phyloP scores from a whole-genome alignment of 2,329 filamentous ascomycete genomes.

The Zalaria sp. region DNA sequence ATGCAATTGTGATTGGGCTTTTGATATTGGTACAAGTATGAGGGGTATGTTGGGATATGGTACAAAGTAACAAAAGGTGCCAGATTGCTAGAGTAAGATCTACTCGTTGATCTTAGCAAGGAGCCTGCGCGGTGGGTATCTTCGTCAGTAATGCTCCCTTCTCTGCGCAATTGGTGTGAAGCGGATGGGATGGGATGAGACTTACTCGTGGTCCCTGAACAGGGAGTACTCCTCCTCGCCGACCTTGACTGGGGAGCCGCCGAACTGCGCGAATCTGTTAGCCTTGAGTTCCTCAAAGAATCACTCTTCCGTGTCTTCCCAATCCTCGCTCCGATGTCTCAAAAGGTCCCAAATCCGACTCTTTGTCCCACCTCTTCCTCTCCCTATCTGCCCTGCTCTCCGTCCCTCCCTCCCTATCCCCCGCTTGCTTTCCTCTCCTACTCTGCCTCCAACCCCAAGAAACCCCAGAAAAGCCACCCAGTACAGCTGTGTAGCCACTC shows the following conservation, averaged over 20 bases:
- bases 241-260: constrained; percentile 90
- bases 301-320: too few relatives aligned
- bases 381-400: not conserved
- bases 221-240: constrained; percentile 93
- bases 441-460: not conserved
- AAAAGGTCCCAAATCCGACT: too few relatives aligned
- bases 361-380: too few relatives aligned
- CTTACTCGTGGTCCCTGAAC: constrained; percentile 97
- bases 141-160: constrained; percentile 7
- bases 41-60: not conserved
- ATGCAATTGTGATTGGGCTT: too few relatives aligned
- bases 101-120: constrained; percentile 99
- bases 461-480: too few relatives aligned
- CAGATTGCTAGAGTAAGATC: not conserved
- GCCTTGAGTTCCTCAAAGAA: too few relatives aligned
- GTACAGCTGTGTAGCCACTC: constrained; percentile 19
- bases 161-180: not conserved
- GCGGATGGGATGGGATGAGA: constrained; percentile 16
- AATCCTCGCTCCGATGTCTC: too few relatives aligned
- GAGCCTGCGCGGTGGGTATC: constrained; percentile 44
- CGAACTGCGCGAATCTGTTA: constrained; percentile 45
- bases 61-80: not conserved
- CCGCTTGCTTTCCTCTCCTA: not conserved
- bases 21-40: too few relatives aligned
- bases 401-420: not conserved